Percentiles rank a stretch among this genome's conserved stretches.
These are phyloP conservation scores for Auriscalpium vulgare DNA, from an alignment of 768 basidiomycete species.

Conservation along the genomic window DNA sequence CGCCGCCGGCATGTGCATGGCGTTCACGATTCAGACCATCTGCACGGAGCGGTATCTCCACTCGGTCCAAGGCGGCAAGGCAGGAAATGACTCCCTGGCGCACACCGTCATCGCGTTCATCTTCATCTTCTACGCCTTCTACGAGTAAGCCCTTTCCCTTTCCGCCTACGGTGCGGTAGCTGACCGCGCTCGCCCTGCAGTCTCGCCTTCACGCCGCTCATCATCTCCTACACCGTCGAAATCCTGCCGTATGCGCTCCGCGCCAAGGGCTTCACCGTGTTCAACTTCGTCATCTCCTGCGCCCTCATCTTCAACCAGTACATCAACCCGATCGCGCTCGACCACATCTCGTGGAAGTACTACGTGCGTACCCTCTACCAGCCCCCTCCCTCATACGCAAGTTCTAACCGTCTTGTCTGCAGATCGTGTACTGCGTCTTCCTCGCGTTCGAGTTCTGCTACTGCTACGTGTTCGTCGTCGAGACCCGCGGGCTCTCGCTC, in stretches of 20 bases:
- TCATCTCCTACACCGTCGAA: constrained; percentile 33
- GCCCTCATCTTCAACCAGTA: constrained; percentile 34
- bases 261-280: constrained; percentile 32
- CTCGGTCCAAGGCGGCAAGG: constrained; percentile 11
- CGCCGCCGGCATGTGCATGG: constrained; percentile 29
- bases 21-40: constrained; percentile 32
- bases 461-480: constrained; percentile 19
- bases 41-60: constrained; percentile 26
- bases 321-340: constrained; percentile 30
- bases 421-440: constrained; percentile 19
- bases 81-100: constrained; percentile 16
- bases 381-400: background rate
- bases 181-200: constrained; percentile 10
- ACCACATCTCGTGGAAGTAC: constrained; percentile 25
- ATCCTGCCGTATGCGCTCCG: constrained; percentile 35
- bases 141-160: background rate
- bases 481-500: constrained; percentile 20
- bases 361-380: constrained; percentile 9
- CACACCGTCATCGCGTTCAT: constrained; percentile 41
- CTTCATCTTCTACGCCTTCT: background rate
- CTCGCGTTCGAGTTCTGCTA: constrained; percentile 20
- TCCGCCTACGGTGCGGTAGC: background rate
- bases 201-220: constrained; percentile 31
- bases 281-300: constrained; percentile 30
- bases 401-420: background rate